Evolutionary conservation across 1,284 basidiomycete genomes (phyloP).

Genomic region (Ustilago shanxiensis): DNA sequence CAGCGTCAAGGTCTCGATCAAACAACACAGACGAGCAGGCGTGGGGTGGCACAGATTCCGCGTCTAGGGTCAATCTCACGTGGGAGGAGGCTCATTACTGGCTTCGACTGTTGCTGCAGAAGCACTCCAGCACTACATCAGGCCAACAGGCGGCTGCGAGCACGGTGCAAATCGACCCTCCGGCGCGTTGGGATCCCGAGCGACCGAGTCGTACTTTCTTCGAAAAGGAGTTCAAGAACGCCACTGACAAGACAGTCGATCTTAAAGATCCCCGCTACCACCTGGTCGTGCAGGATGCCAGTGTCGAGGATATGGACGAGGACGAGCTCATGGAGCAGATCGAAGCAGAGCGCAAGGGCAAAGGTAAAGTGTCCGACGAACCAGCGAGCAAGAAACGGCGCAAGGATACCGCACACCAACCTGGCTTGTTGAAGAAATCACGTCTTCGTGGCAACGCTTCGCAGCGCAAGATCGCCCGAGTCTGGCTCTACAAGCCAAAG

Average conservation of each 20-base stretch:
- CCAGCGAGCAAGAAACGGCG: slow-evolving; percentile 14
- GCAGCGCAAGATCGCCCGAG: slow-evolving; percentile 36
- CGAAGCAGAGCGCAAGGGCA: slow-evolving; percentile 17
- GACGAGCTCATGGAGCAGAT: slow-evolving; percentile 35
- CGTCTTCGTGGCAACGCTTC: slow-evolving; percentile 48
- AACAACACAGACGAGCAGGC: slow-evolving; percentile 6
- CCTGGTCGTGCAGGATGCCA: slow-evolving; percentile 46
- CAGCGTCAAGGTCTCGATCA: neutral
- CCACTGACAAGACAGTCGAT: slow-evolving; percentile 38
- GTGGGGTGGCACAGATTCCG: slow-evolving; percentile 11
- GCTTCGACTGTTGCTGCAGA: slow-evolving; percentile 30
- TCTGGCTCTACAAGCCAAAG: slow-evolving; percentile 52
- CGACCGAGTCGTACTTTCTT: slow-evolving; percentile 45
- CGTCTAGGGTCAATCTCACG: slow-evolving; percentile 22
- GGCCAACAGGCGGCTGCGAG: neutral
- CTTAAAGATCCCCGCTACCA: slow-evolving; percentile 47
- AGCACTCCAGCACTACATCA: slow-evolving; percentile 8
- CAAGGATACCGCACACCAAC: slow-evolving; percentile 26
- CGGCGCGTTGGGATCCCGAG: slow-evolving; percentile 44
- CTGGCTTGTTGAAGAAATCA: slow-evolving; percentile 47
- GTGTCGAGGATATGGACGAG: slow-evolving; percentile 41
- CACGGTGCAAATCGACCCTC: slow-evolving; percentile 16
- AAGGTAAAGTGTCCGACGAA: neutral
- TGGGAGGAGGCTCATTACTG: slow-evolving; percentile 55
- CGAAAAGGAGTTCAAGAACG: slow-evolving; percentile 53